phyloP scores from a whole-genome alignment of 495 filamentous ascomycete genomes.

The Bathelium albidoporum region DNA sequence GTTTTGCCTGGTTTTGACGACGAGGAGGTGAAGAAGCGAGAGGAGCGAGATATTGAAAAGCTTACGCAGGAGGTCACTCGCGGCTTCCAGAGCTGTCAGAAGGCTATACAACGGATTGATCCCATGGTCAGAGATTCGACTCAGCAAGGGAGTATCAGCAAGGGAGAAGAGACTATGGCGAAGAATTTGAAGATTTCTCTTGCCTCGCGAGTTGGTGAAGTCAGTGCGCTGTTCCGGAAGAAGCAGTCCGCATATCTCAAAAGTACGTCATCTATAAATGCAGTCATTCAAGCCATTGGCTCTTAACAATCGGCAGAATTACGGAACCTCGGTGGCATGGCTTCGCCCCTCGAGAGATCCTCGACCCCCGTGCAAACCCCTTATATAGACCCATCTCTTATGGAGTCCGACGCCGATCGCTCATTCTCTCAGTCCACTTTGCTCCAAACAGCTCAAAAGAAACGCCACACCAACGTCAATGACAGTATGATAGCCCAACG shows the following conservation, averaged over 20 bases:
- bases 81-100: constrained; percentile 81
- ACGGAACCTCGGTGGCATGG: constrained; percentile 60
- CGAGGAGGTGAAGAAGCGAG: constrained; percentile 69
- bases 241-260: constrained; percentile 95
- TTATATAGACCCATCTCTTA: constrained; percentile 68
- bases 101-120: constrained; percentile 75
- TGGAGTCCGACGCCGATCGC: constrained; percentile 84
- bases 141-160: constrained; percentile 55
- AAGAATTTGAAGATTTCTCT: constrained; percentile 89
- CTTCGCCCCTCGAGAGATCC: constrained; percentile 50
- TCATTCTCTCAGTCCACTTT: constrained; percentile 85
- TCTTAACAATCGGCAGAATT: constrained; percentile 50
- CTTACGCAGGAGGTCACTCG: constrained; percentile 83
- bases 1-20: constrained; percentile 95
- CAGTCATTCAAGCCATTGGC: background rate
- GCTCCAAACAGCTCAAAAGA: constrained; percentile 55
- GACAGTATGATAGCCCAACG: constrained; percentile 82
- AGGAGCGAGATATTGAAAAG: constrained; percentile 81
- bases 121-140: constrained; percentile 68
- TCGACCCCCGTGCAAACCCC: constrained; percentile 54
- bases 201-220: constrained; percentile 78
- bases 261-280: constrained; percentile 44
- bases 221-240: constrained; percentile 85
- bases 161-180: constrained; percentile 87
- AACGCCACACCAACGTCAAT: constrained; percentile 61